phyloP scores from a whole-genome alignment of 257 asterid species.

The Solanum dulcamara region DNA sequence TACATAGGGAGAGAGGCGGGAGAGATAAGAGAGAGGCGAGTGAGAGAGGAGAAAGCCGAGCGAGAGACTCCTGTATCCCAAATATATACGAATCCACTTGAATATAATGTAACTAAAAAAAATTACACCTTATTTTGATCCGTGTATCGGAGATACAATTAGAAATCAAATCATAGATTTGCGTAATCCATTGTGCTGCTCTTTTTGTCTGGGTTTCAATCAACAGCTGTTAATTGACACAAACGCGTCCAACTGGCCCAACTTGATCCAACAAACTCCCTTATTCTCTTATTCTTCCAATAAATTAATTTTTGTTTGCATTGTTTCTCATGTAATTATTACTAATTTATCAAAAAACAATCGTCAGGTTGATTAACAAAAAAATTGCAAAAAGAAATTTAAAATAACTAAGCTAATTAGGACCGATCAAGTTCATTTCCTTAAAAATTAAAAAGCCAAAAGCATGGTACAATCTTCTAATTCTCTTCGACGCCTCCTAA shows the following conservation, averaged over 20 bases:
- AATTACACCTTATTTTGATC: too few relatives aligned
- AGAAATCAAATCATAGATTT: background rate
- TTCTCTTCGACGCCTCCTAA: background rate
- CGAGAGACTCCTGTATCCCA: too few relatives aligned
- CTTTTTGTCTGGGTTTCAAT: background rate
- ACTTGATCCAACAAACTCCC: background rate
- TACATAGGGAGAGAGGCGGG: too few relatives aligned
- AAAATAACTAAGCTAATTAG: background rate
- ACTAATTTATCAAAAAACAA: background rate
- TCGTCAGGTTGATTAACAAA: background rate
- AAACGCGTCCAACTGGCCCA: background rate
- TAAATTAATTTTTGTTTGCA: background rate
- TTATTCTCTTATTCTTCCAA: background rate
- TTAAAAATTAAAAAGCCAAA: background rate
- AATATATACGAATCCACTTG: too few relatives aligned
- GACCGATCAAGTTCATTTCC: background rate
- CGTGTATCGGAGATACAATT: too few relatives aligned
- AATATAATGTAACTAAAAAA: too few relatives aligned
- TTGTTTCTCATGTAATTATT: background rate
- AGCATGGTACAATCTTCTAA: background rate
- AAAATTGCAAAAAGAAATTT: background rate
- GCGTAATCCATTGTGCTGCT: background rate
- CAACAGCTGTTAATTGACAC: conserved; percentile 31
- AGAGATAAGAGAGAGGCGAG: too few relatives aligned
- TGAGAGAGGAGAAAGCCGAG: too few relatives aligned